These are phyloP conservation scores for Ophiostoma ulmi DNA, from an alignment of 2,329 filamentous ascomycete species.

Conservation along the genomic window DNA sequence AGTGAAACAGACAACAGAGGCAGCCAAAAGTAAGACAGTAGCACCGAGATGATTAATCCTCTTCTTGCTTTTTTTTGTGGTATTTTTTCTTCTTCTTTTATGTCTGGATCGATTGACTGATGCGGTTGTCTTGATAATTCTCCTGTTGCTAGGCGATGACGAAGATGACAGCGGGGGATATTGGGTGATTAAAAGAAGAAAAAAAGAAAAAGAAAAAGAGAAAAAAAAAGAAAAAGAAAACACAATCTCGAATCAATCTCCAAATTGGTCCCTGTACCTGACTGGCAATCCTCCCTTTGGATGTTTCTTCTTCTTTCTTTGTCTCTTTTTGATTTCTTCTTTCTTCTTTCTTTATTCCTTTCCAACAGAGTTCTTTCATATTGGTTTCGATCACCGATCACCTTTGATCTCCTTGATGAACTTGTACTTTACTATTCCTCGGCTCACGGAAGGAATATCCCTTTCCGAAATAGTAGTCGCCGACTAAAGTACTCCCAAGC, in stretches of 20 bases:
- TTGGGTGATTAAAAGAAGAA: neutral
- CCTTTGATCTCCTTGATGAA: neutral
- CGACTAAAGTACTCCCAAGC: neutral
- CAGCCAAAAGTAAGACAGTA: neutral
- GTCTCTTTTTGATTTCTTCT: neutral
- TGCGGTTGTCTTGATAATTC: neutral
- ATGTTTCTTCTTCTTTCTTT: neutral
- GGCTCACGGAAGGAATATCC: neutral
- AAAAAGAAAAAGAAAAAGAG: neutral
- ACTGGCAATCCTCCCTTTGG: neutral
- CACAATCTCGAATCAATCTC: neutral
- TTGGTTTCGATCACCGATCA: neutral
- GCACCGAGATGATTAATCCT: neutral
- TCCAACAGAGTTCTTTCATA: neutral
- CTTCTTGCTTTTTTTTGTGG: neutral
- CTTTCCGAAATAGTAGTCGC: neutral
- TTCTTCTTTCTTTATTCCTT: neutral
- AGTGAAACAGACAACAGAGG: neutral
- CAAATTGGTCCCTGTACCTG: neutral
- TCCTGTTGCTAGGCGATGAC: neutral
- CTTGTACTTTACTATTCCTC: neutral
- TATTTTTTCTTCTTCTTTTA: neutral
- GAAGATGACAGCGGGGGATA: slow-evolving; percentile 10
- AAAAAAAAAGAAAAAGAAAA: neutral
- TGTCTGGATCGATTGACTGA: neutral